These are phyloP conservation scores for Scutellaria galericulata DNA, from an alignment of 257 asterid genomes.

Conservation along the genomic window DNA sequence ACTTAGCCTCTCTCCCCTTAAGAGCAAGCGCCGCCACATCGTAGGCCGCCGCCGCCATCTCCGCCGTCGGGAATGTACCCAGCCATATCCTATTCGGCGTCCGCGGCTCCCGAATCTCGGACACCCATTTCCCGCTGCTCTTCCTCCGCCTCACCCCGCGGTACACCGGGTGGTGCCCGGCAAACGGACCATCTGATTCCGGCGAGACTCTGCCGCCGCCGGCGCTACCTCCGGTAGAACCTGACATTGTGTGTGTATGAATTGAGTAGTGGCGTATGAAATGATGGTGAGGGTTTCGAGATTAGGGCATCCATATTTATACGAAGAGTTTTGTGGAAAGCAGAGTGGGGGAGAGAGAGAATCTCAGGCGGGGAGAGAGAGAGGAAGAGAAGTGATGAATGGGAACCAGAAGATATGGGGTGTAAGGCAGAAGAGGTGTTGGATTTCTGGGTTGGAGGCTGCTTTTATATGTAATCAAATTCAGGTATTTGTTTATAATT, in stretches of 20 bases:
- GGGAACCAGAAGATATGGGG: conserved; percentile 61
- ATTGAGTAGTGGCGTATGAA: conserved; percentile 26
- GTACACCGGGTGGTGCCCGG: conserved; percentile 52
- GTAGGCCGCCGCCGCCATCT: conserved; percentile 66
- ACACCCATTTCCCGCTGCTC: conserved; percentile 64
- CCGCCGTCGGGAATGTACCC: conserved; percentile 59
- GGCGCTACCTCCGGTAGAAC: neutral
- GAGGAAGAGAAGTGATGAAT: conserved; percentile 31
- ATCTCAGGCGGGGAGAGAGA: neutral
- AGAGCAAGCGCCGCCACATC: conserved; percentile 67
- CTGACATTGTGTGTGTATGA: conserved; percentile 33
- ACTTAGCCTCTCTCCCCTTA: conserved; percentile 51
- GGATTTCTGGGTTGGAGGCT: conserved; percentile 62
- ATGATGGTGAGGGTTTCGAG: neutral
- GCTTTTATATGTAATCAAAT: neutral
- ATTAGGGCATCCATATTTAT: conserved; percentile 53
- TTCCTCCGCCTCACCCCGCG: conserved; percentile 66
- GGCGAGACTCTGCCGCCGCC: conserved; percentile 17
- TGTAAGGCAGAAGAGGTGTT: conserved; percentile 57
- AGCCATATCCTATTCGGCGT: conserved; percentile 66
- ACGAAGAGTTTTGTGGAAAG: neutral
- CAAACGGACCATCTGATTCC: conserved; percentile 11
- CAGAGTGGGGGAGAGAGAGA: neutral
- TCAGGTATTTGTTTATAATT: conserved; percentile 29
- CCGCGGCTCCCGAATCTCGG: conserved; percentile 64